Conservation (phyloP, 164 flowering plant genomes). For the Berberis vulgaris region DNA sequence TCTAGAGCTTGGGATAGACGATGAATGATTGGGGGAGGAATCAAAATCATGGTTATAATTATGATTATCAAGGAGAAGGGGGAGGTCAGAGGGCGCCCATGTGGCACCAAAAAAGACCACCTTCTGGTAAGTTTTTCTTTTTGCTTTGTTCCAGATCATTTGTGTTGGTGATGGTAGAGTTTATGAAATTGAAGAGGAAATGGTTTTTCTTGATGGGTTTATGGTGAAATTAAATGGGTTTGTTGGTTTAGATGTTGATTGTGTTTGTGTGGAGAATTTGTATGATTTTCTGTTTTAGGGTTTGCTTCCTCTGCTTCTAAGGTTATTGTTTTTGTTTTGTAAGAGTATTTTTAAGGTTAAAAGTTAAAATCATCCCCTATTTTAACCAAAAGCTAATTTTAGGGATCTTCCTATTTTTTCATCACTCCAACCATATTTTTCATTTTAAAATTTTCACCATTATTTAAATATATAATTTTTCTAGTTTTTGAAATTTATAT, state of each 20-base stretch:
- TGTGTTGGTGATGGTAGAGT: neutral
- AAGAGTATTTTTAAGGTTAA: no score
- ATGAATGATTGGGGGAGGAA: constrained; percentile 12
- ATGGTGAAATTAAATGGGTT: neutral
- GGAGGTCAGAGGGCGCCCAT: neutral
- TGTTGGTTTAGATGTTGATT: neutral
- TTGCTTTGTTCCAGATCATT: neutral
- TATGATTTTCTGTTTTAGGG: neutral
- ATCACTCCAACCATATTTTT: no score
- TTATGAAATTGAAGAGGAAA: neutral
- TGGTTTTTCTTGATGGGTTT: no score
- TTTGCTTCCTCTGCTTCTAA: no score
- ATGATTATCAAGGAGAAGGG: neutral
- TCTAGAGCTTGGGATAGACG: neutral
- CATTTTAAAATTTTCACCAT: no score
- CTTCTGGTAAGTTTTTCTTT: constrained; percentile 13
- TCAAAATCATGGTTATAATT: constrained; percentile 3
- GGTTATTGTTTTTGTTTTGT: no score
- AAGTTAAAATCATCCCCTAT: no score
- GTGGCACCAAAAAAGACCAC: constrained; percentile 11
- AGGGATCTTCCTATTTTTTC: no score
- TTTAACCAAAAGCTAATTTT: no score
- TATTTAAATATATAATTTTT: no score
- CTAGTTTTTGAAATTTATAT: no score
- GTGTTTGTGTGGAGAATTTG: neutral